Percentiles rank a stretch among this genome's conserved stretches.
phyloP scores from a whole-genome alignment of 176 grass and related monocot genomes.

The Hordeum vulgare region DNA sequence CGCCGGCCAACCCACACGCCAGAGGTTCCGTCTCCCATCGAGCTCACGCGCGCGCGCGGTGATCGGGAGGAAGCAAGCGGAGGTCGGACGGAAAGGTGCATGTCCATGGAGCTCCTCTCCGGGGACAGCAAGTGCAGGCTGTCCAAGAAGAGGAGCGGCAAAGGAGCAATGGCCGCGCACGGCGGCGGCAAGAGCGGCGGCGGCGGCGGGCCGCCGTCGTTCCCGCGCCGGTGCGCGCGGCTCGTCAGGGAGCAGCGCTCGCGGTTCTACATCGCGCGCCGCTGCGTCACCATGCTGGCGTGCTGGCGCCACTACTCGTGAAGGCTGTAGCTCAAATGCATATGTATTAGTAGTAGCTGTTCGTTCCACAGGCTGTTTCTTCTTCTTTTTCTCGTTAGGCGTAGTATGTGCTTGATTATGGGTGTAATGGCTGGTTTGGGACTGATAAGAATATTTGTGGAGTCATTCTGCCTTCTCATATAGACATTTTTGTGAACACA shows the following conservation, averaged over 20 bases:
- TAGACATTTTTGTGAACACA: neutral
- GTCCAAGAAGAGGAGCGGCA: neutral
- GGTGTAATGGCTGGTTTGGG: no score
- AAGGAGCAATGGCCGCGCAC: neutral
- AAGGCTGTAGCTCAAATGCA: neutral
- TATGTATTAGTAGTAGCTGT: neutral
- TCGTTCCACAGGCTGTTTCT: no score
- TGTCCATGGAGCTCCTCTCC: neutral
- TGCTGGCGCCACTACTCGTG: slow-evolving; percentile 47
- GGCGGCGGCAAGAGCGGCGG: neutral
- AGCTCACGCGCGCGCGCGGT: neutral
- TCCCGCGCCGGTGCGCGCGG: slow-evolving; percentile 30
- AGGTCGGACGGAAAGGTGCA: neutral
- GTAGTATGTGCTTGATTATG: neutral
- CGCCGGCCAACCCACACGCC: no score
- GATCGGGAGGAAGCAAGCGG: neutral
- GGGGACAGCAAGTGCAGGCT: slow-evolving; percentile 2
- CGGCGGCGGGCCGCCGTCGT: slow-evolving; percentile 6
- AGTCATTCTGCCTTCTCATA: neutral
- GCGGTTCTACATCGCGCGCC: slow-evolving; percentile 54
- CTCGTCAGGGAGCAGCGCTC: slow-evolving; percentile 42
- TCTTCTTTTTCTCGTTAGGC: neutral
- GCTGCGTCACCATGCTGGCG: slow-evolving; percentile 55
- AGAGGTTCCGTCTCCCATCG: neutral
- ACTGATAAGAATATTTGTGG: no score